These are phyloP conservation scores for Nepenthes mirabilis DNA, from an alignment of 148 eudicot species.

Conservation along the genomic window DNA sequence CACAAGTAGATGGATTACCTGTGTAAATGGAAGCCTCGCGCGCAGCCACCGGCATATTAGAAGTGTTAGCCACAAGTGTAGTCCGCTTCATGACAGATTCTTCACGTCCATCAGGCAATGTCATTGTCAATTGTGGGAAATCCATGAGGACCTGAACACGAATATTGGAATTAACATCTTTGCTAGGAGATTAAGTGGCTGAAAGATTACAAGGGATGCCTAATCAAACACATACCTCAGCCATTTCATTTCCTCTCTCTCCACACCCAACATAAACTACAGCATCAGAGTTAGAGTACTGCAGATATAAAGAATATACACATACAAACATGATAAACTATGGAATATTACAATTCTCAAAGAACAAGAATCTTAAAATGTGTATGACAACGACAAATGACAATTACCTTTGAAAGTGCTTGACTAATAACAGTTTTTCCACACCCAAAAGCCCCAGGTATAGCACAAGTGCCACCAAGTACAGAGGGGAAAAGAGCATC, in stretches of 20 bases:
- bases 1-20: constrained; percentile 20
- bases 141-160: constrained; percentile 86
- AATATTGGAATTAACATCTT: not conserved
- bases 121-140: constrained; percentile 99
- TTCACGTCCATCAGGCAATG: constrained; percentile 98
- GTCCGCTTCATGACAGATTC: constrained; percentile 99
- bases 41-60: constrained; percentile 99
- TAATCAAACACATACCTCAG: constrained; percentile 55
- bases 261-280: constrained; percentile 99
- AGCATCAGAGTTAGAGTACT: constrained; percentile 98
- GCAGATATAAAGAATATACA: constrained; percentile 17
- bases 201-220: constrained; percentile 1
- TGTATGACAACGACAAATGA: not conserved
- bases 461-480: constrained; percentile 99
- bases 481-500: constrained; percentile 99
- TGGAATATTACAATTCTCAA: not conserved
- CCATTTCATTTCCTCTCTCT: constrained; percentile 99
- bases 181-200: not conserved
- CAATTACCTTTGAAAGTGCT: constrained; percentile 86
- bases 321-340: not conserved
- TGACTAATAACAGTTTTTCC: constrained; percentile 99
- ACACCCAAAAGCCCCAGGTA: constrained; percentile 99
- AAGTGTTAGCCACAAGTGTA: constrained; percentile 98
- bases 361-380: not conserved
- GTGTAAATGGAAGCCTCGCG: constrained; percentile 99